Evolutionary conservation across 2,329 filamentous ascomycete species (phyloP).

Genomic region (Pestalotiopsis sp.): DNA sequence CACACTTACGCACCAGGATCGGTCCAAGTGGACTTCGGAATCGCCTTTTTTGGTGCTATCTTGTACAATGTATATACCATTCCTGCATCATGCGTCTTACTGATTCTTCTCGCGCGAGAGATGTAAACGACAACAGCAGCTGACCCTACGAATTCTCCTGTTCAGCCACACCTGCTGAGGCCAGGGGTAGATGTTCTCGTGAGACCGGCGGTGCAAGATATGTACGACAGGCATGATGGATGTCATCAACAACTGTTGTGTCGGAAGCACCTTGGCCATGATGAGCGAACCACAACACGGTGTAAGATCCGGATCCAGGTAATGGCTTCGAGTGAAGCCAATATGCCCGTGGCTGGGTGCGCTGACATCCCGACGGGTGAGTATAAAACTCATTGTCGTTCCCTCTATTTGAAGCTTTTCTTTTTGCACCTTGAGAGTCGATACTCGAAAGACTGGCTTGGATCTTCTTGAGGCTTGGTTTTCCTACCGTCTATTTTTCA

Average conservation of each 20-base stretch:
- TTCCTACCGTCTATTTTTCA: neutral
- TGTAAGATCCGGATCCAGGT: neutral
- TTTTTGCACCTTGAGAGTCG: neutral
- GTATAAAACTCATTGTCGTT: neutral
- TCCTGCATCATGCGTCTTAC: neutral
- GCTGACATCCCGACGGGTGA: neutral
- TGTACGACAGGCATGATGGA: neutral
- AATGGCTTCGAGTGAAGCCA: conserved; percentile 6
- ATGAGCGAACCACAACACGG: neutral
- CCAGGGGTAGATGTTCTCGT: neutral
- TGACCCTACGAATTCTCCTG: neutral
- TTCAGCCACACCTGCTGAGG: neutral
- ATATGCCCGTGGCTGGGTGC: too few relatives aligned
- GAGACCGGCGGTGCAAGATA: neutral
- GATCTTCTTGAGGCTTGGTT: neutral
- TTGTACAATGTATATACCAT: neutral
- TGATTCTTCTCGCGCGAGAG: neutral
- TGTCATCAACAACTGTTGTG: neutral
- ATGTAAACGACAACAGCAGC: neutral
- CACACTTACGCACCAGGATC: neutral
- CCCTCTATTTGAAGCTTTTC: neutral
- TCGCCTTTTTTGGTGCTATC: neutral
- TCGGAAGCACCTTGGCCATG: neutral
- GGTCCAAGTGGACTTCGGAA: neutral
- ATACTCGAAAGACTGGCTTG: neutral